Evolutionary conservation across 2,329 filamentous ascomycete genomes (phyloP).

Genomic region (Camillea tinctor): DNA sequence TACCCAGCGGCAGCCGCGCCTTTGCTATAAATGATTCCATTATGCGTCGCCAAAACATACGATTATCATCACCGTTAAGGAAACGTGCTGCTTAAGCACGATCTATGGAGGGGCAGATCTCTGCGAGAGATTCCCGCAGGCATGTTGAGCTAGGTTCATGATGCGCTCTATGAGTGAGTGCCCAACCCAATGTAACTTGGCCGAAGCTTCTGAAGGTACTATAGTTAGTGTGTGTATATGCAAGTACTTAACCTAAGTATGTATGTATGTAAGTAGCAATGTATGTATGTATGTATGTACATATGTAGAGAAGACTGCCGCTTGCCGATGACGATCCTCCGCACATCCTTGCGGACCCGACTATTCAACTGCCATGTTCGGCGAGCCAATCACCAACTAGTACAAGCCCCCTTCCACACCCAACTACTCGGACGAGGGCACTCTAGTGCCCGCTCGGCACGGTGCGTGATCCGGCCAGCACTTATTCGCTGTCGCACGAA

Average conservation of each 20-base stretch:
- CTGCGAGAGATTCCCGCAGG: not conserved
- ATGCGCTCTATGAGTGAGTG: constrained; percentile 8
- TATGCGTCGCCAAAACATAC: not conserved
- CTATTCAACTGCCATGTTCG: constrained; percentile 18
- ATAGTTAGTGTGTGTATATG: no score
- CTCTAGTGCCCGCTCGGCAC: constrained; percentile 27
- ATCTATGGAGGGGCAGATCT: not conserved
- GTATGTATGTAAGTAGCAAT: not conserved
- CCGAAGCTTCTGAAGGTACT: not conserved
- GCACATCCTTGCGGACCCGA: constrained; percentile 3
- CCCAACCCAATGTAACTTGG: not conserved
- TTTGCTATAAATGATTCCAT: constrained; percentile 8
- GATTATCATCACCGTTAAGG: not conserved
- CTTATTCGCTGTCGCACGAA: not conserved
- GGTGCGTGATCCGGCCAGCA: constrained; percentile 20
- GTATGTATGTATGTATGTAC: not conserved
- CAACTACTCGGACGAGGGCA: constrained; percentile 15
- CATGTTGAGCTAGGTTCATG: not conserved
- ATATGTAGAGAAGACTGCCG: constrained; percentile 15
- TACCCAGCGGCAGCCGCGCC: constrained; percentile 16
- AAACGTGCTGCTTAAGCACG: not conserved
- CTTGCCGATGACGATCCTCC: constrained; percentile 28
- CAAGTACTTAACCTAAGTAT: not conserved
- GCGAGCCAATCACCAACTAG: constrained; percentile 27
- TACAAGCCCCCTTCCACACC: constrained; percentile 10